Evolutionary conservation across 2,329 filamentous ascomycete genomes (phyloP).

Genomic region (Aaosphaeria arxii): DNA sequence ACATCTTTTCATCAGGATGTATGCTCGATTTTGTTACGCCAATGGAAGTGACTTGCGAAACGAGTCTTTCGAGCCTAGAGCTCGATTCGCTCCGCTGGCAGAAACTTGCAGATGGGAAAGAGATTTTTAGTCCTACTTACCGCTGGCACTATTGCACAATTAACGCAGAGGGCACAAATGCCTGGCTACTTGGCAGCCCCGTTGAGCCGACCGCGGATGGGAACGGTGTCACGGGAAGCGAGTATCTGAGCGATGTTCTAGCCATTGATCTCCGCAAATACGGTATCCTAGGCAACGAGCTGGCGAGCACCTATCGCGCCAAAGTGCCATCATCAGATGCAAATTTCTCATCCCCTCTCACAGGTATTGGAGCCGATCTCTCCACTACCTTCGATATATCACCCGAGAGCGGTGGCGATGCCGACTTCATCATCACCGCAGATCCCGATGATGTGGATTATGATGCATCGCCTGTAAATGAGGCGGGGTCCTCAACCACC

Average conservation of each 20-base stretch:
- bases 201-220: constrained; percentile 67
- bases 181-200: constrained; percentile 92
- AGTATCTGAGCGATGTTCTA: constrained; percentile 91
- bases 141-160: constrained; percentile 98
- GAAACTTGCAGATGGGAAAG: constrained; percentile 87
- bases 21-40: constrained; percentile 94
- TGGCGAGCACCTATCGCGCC: constrained; percentile 45
- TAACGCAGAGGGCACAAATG: constrained; percentile 91
- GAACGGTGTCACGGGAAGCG: constrained; percentile 71
- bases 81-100: constrained; percentile 88
- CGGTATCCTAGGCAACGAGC: constrained; percentile 80
- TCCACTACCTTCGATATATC: constrained; percentile 82
- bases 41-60: constrained; percentile 85
- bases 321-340: constrained; percentile 50
- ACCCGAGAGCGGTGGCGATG: constrained; percentile 79
- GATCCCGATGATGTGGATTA: constrained; percentile 72
- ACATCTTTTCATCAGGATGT: constrained; percentile 89
- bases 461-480: constrained; percentile 56
- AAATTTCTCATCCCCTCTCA: constrained; percentile 50
- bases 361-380: constrained; percentile 78
- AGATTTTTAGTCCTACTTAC: constrained; percentile 89
- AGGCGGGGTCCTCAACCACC: constrained; percentile 26
- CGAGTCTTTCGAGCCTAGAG: constrained; percentile 85
- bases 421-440: constrained; percentile 89
- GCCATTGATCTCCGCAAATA: constrained; percentile 90